A percentile compares a stretch with the other conserved stretches of the same genome.
These are phyloP conservation scores for Picea abies DNA, from an alignment of 83 land plant genomes.

Conservation along the genomic window DNA sequence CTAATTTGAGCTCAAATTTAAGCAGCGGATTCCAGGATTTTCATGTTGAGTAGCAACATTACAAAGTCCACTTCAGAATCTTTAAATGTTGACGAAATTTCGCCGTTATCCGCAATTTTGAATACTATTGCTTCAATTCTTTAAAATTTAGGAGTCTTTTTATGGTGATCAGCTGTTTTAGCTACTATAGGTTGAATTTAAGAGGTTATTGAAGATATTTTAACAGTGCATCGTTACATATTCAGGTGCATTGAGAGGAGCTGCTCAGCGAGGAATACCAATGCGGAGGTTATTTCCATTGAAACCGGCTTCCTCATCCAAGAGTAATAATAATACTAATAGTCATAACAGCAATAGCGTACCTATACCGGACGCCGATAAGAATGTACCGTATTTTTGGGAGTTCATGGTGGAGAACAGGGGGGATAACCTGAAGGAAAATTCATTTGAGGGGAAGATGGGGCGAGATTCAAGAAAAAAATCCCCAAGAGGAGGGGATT, in stretches of 20 bases:
- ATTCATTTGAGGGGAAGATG: constrained; percentile 7
- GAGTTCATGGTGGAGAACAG: background rate
- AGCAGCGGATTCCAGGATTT: too few relatives aligned
- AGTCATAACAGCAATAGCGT: background rate
- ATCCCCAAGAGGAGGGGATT: background rate
- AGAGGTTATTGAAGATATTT: background rate
- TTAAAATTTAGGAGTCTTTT: background rate
- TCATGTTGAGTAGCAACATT: too few relatives aligned
- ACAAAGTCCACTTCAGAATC: too few relatives aligned
- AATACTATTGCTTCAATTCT: too few relatives aligned
- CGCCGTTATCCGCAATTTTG: background rate
- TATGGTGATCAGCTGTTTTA: background rate
- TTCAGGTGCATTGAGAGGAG: background rate
- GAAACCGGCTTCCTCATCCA: too few relatives aligned
- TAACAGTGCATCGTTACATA: background rate
- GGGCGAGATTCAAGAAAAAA: background rate
- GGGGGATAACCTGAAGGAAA: constrained; percentile 13
- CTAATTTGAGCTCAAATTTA: too few relatives aligned
- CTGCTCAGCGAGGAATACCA: too few relatives aligned
- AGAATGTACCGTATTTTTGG: constrained; percentile 2
- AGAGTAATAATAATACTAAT: too few relatives aligned
- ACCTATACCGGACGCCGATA: background rate
- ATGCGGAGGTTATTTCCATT: too few relatives aligned
- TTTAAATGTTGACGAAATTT: too few relatives aligned
- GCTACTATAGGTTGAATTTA: background rate